Conservation (phyloP, 805 yeast genomes). For the Saturnispora hagleri region DNA sequence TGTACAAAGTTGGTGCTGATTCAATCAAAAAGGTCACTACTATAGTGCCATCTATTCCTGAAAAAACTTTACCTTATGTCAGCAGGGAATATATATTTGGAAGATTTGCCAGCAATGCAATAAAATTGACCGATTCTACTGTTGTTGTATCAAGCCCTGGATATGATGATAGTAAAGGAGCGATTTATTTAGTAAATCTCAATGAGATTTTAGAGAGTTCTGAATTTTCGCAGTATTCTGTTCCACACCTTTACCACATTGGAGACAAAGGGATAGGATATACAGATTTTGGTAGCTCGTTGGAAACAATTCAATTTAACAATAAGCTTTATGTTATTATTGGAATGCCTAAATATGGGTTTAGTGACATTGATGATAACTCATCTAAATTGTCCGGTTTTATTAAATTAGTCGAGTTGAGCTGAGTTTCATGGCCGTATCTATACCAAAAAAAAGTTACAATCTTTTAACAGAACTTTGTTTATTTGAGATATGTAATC, state of each 20-base stretch:
- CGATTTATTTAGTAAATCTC: slow-evolving; percentile 35
- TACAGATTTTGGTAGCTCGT: slow-evolving; percentile 36
- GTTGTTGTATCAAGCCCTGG: slow-evolving; percentile 32
- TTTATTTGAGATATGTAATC: no score
- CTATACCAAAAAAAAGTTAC: no score
- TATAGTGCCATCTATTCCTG: slow-evolving; percentile 11
- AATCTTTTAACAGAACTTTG: no score
- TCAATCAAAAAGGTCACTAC: slow-evolving; percentile 10
- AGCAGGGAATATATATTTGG: slow-evolving; percentile 4
- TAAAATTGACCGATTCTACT: slow-evolving; percentile 9
- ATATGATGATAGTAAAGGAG: slow-evolving; percentile 32
- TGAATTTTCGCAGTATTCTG: background rate
- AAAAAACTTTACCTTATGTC: background rate
- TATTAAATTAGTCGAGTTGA: background rate
- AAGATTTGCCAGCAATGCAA: slow-evolving; percentile 17
- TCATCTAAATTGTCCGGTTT: background rate
- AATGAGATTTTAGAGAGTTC: slow-evolving; percentile 4
- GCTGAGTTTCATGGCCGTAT: background rate
- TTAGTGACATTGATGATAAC: slow-evolving; percentile 8
- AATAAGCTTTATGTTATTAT: slow-evolving; percentile 23
- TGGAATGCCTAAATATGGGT: slow-evolving; percentile 28
- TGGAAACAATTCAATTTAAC: slow-evolving; percentile 23
- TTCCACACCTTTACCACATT: slow-evolving; percentile 13
- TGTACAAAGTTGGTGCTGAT: slow-evolving; percentile 13
- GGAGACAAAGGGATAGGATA: slow-evolving; percentile 25